phyloP scores from a whole-genome alignment of 495 filamentous ascomycete species.

The Hypoxylon rickii region DNA sequence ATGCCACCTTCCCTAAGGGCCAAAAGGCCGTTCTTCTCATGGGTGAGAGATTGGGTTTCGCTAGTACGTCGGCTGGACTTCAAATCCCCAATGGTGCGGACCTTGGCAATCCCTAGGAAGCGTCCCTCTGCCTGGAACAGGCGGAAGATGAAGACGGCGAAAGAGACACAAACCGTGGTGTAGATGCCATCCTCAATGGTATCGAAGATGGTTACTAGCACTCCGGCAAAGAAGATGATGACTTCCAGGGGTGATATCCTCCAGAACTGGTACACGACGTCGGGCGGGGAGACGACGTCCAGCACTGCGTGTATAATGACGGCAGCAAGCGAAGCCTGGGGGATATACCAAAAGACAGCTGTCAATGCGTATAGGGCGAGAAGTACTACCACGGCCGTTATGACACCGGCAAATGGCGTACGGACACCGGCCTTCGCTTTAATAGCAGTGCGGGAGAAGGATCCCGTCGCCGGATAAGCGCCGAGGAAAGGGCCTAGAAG shows the following conservation, averaged over 20 bases:
- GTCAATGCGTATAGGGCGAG: conserved; percentile 58
- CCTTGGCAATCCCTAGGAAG: conserved; percentile 47
- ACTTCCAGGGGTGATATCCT: conserved; percentile 55
- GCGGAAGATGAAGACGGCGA: conserved; percentile 49
- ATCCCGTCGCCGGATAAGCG: conserved; percentile 58
- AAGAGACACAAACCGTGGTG: conserved; percentile 49
- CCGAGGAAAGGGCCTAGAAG: conserved; percentile 58
- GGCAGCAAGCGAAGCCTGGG: conserved; percentile 47
- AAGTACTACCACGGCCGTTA: conserved; percentile 57
- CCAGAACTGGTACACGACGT: conserved; percentile 56
- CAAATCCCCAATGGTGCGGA: conserved; percentile 45
- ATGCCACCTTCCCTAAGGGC: conserved; percentile 4
- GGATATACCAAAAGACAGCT: conserved; percentile 57
- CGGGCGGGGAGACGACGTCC: conserved; percentile 55
- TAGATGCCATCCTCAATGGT: conserved; percentile 60
- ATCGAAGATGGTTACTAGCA: conserved; percentile 56
- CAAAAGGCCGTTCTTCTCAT: conserved; percentile 2
- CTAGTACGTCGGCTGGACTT: conserved; percentile 38
- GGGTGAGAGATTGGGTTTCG: conserved; percentile 10
- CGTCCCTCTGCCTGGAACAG: conserved; percentile 23
- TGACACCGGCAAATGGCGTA: conserved; percentile 56
- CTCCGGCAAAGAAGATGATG: conserved; percentile 57
- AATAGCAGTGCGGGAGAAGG: conserved; percentile 57
- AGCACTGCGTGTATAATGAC: conserved; percentile 60
- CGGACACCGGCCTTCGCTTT: conserved; percentile 56